Evolutionary conservation across 225 moss, liverwort and hornwort genomes (phyloP).

Genomic region (Neckera pumila): DNA sequence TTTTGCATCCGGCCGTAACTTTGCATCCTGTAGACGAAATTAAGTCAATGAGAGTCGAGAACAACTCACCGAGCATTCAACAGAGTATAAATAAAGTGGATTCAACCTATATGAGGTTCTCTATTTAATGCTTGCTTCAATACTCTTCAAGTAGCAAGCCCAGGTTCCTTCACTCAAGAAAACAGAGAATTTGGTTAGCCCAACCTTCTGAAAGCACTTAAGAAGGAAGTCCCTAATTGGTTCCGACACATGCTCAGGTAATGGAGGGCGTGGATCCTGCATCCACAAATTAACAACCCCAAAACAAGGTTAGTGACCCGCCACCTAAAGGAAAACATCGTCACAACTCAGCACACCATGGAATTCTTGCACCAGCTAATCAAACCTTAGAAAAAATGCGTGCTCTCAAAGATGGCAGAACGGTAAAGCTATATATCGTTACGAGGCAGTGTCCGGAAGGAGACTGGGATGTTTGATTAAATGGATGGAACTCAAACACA

Average conservation of each 20-base stretch:
- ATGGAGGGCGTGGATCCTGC: conserved; percentile 95
- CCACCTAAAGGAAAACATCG: not conserved
- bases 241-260: conserved; percentile 84
- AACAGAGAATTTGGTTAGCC: not conserved
- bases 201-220: conserved; percentile 91
- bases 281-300: not conserved
- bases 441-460: not conserved
- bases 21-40: conserved; percentile 65
- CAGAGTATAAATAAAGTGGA: not conserved
- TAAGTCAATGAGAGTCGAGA: not conserved
- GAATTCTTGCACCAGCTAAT: not conserved
- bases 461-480: not conserved
- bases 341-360: not conserved
- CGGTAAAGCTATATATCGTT: not conserved
- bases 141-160: not conserved
- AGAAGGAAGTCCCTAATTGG: conserved; percentile 84
- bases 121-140: not conserved
- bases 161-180: not conserved
- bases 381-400: not conserved
- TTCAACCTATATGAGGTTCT: not conserved
- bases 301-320: not conserved
- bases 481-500: conserved; percentile 4
- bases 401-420: not conserved
- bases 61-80: not conserved
- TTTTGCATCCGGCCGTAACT: conserved; percentile 90